A percentile compares a stretch with the other conserved stretches of the same genome.
These are phyloP conservation scores for Cordyceps farinosa DNA, from an alignment of 2,329 filamentous ascomycete species.

Conservation along the genomic window DNA sequence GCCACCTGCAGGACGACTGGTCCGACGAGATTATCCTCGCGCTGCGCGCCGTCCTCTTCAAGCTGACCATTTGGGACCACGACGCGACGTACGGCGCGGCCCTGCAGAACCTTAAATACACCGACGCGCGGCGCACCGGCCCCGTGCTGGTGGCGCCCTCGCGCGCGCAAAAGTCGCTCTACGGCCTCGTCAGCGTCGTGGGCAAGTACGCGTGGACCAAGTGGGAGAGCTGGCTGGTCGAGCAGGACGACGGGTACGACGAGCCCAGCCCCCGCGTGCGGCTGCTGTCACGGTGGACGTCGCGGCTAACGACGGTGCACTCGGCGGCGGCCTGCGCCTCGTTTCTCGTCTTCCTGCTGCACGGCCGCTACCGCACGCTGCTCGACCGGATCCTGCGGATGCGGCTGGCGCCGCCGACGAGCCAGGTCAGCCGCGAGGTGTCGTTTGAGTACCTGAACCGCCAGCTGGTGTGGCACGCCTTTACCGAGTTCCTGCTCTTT, in stretches of 20 bases:
- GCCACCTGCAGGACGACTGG: conserved; percentile 79
- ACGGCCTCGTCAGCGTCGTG: conserved; percentile 80
- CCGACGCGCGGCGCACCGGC: conserved; percentile 69
- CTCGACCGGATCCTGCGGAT: conserved; percentile 81
- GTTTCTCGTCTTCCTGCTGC: conserved; percentile 86
- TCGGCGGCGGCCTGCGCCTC: conserved; percentile 78
- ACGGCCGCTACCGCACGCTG: conserved; percentile 86
- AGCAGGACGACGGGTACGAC: conserved; percentile 72
- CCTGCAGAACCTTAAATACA: conserved; percentile 85
- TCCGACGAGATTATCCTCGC: conserved; percentile 76
- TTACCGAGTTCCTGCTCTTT: conserved; percentile 97
- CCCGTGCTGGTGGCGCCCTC: conserved; percentile 66
- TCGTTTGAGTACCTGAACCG: conserved; percentile 97
- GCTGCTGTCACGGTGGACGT: conserved; percentile 66
- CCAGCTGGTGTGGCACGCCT: conserved; percentile 98
- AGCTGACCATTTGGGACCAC: conserved; percentile 94
- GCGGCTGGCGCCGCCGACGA: conserved; percentile 78
- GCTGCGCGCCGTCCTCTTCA: conserved; percentile 80
- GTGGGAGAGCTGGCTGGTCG: conserved; percentile 83
- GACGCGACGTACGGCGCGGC: conserved; percentile 92
- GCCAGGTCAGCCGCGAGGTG: conserved; percentile 83
- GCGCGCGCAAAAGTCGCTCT: conserved; percentile 77
- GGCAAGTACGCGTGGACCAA: conserved; percentile 88
- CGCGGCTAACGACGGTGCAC: conserved; percentile 66
- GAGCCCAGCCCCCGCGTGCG: conserved; percentile 49